Evolutionary conservation across 495 filamentous ascomycete genomes (phyloP), one percentile per base, ranked within the genome.

Genomic region (Daldinia childiae): DNA sequence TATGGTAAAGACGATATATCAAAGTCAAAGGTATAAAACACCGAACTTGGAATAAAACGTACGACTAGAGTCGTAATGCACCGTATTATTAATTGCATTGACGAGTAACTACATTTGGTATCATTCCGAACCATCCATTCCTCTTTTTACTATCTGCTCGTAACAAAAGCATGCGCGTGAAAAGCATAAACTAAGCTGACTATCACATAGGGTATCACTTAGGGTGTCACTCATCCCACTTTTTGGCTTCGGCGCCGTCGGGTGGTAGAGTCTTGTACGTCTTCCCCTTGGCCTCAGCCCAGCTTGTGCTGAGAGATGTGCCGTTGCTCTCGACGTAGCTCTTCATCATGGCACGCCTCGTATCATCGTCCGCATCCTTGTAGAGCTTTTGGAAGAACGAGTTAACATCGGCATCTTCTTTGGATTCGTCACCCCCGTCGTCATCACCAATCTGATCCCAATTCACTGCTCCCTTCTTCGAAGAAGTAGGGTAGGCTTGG

Each of bases 311-410:
- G 67, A 99, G 81, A 1, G 93, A 89, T 0, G 95, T 99, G 1
- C 95, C 95, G 71, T 95, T 92, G 77, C 93, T 97, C 82, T 99
- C 95, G 24, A 88, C 79, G 74, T 92, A 98, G 78, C 93, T 97
- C 87, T 99, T 99, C 88, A 97, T 93, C 95, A 99, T 99, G 3
- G 95, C 95, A 3, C 93, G 87, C 73, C 87, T 88, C 38, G 92
- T 93, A 67, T 99, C 94, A 0, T 89, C 87, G 59, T 92, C 89
- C 0, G 93, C 91, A 59, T 83, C 83, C 68, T 91, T 89, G 79
- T 95, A 98, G 0, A 99, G 84, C 76, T 90, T 90, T 85, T 96
- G 95, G 85, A 99, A 99, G 81, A 98, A 99, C 2, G 76, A 78
- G 68, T 95, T 91, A 3, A 92, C 91, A n/a, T 92, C 87, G 30